Percentiles rank a stretch among this genome's conserved stretches.
Conservation (phyloP, 2,329 filamentous ascomycete genomes). For the Grosmannia penicillata region DNA sequence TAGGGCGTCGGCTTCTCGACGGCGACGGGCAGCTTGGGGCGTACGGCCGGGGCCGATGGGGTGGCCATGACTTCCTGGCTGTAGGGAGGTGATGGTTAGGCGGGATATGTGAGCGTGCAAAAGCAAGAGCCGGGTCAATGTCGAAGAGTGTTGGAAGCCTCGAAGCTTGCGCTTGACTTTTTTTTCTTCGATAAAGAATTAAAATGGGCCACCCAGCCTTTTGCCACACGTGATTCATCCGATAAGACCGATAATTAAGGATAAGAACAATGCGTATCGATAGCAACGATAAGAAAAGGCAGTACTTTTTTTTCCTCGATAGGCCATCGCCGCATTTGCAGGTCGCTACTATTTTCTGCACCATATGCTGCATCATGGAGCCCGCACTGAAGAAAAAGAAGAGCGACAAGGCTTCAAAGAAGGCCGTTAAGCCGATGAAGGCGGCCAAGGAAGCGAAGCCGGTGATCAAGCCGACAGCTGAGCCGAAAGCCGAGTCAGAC, state of each 20-base stretch:
- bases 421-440: not conserved
- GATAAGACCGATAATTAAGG: too few species aligned
- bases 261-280: too few species aligned
- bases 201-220: too few species aligned
- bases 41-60: constrained; percentile 18
- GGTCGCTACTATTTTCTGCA: too few species aligned
- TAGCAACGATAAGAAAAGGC: too few species aligned
- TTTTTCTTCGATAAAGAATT: too few species aligned
- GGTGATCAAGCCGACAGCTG: not conserved
- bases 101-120: not conserved
- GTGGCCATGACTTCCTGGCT: constrained; percentile 1
- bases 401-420: not conserved
- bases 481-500: too few species aligned
- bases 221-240: too few species aligned
- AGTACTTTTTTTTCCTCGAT: constrained; percentile 3
- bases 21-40: constrained; percentile 41
- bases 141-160: too few species aligned
- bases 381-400: not conserved
- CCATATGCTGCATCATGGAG: too few species aligned
- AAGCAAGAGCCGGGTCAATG: too few species aligned
- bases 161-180: too few species aligned
- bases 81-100: not conserved
- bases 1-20: constrained; percentile 79
- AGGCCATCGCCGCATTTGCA: not conserved
- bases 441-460: not conserved